Base-by-base conservation (phyloP, 148 eudicot species). In the Spergularia marina region DNA sequence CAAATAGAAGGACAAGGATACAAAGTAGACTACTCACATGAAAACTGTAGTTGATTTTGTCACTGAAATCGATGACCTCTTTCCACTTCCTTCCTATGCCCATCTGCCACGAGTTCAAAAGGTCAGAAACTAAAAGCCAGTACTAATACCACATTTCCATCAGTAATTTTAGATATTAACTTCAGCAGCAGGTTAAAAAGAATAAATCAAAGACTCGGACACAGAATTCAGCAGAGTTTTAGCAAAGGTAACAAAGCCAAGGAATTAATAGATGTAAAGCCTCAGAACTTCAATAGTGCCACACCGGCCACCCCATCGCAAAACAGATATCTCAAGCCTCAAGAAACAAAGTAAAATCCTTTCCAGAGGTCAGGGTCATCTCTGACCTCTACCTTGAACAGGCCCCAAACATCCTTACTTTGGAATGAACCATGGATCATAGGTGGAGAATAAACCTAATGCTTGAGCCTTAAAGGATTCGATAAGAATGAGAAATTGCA, bases 21-120 rank as follows among this genome's bases (percentile, higher is more conserved):
- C 7, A 20, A 68, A 16, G 62, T 0, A 59, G n/a, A 1, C 10
- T 20, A 71, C 77, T 87, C 84, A 92, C 95, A 74, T 90, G 93
- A 55, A 86, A 90, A 79, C 86, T 88, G 76, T 84, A 92, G 54
- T 82, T 76, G n/a, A 92, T 83, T 84, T 90, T 89, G 49, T 92
- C 95, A 9, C 84, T 83, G 61, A 85, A 81, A 62, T 86, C 91
- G 21, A 90, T 66, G 25, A 90, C 81, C 71, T 92, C 95, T 88
- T 92, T 92, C 97, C 97, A 92, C 79, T 92, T 90, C 82, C 95
- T 90, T 78, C 97, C 97, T 68, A 92, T 90, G 87, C 92, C 74
- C 95, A 89, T 90, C 97, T 92, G 82, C 65, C 54, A 39, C 65
- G 18, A 58, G 18, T 58, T 5, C 30, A 54, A 25, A 30, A 5